Evolutionary conservation across 2,329 filamentous ascomycete species (phyloP).

Genomic region (Chaetomiaceae sp.): DNA sequence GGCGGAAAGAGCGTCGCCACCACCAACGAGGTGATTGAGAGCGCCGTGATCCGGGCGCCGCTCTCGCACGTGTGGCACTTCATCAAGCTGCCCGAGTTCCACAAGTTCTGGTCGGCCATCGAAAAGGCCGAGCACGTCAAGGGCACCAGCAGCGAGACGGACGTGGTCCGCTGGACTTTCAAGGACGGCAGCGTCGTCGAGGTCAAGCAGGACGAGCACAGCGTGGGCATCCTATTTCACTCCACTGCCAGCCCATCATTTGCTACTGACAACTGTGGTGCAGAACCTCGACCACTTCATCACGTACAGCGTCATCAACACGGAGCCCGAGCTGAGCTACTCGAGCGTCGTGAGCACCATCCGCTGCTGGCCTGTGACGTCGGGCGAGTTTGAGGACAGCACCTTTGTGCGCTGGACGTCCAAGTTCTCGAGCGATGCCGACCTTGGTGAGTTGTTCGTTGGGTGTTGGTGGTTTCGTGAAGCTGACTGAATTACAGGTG

Average conservation of each 20-base stretch:
- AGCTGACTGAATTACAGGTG: constrained; percentile 41
- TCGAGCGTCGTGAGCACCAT: constrained; percentile 64
- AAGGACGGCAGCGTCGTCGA: constrained; percentile 64
- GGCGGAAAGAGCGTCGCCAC: constrained; percentile 22
- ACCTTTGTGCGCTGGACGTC: constrained; percentile 67
- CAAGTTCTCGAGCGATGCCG: constrained; percentile 66
- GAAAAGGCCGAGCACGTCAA: constrained; percentile 60
- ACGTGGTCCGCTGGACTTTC: constrained; percentile 67
- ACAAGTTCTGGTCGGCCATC: constrained; percentile 62
- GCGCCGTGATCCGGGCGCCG: constrained; percentile 59
- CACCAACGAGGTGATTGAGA: constrained; percentile 29
- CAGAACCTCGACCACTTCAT: constrained; percentile 70
- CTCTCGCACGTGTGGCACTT: constrained; percentile 67
- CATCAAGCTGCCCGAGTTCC: constrained; percentile 68
- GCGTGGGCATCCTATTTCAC: constrained; percentile 41
- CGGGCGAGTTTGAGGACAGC: constrained; percentile 57
- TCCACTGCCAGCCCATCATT: not conserved
- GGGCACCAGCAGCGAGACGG: constrained; percentile 58
- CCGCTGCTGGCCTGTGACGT: constrained; percentile 61
- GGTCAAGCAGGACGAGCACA: constrained; percentile 74
- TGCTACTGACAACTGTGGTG: not conserved
- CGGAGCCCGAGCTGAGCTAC: constrained; percentile 61
- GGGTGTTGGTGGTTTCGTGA: not conserved
- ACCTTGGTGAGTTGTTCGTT: constrained; percentile 52
- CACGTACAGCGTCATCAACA: constrained; percentile 67